A percentile compares a stretch with the other conserved stretches of the same genome.
These are phyloP conservation scores for Neonectria ditissima DNA, from an alignment of 2,329 filamentous ascomycete genomes.

Conservation along the genomic window DNA sequence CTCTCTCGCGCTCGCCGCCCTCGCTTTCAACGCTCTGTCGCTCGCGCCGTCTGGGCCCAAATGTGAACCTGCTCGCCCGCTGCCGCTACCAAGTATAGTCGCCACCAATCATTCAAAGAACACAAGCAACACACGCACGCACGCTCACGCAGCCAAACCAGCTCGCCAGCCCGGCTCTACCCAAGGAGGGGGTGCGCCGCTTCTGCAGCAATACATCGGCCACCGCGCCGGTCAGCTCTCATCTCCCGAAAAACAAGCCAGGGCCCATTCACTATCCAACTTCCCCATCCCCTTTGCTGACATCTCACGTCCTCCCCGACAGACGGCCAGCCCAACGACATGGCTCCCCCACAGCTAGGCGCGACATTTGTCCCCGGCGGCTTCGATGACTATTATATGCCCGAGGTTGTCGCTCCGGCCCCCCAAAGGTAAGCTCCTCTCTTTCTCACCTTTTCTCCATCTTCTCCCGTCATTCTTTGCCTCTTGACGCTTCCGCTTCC, in stretches of 20 bases:
- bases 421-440: conserved; percentile 65
- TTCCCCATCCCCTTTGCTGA: conserved; percentile 46
- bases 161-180: conserved; percentile 34
- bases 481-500: conserved; percentile 33
- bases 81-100: conserved; percentile 18
- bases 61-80: conserved; percentile 22
- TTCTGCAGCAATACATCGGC: conserved; percentile 43
- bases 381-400: conserved; percentile 71
- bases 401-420: conserved; percentile 68
- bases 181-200: conserved; percentile 43
- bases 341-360: conserved; percentile 54
- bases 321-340: conserved; percentile 46
- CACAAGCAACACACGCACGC: conserved; percentile 32
- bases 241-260: conserved; percentile 39
- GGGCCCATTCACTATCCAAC: conserved; percentile 44
- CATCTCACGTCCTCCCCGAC: conserved; percentile 46
- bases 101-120: conserved; percentile 30
- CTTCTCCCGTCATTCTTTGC: conserved; percentile 20
- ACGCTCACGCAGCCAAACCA: conserved; percentile 36
- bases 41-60: conserved; percentile 2
- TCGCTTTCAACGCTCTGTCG: conserved; percentile 5
- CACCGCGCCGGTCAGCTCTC: conserved; percentile 44
- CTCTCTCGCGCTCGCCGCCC: conserved; percentile 8
- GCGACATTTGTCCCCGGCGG: conserved; percentile 71
- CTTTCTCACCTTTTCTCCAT: conserved; percentile 25